Evolutionary conservation across 2,329 filamentous ascomycete species (phyloP).

Genomic region (Fusarium buharicum): DNA sequence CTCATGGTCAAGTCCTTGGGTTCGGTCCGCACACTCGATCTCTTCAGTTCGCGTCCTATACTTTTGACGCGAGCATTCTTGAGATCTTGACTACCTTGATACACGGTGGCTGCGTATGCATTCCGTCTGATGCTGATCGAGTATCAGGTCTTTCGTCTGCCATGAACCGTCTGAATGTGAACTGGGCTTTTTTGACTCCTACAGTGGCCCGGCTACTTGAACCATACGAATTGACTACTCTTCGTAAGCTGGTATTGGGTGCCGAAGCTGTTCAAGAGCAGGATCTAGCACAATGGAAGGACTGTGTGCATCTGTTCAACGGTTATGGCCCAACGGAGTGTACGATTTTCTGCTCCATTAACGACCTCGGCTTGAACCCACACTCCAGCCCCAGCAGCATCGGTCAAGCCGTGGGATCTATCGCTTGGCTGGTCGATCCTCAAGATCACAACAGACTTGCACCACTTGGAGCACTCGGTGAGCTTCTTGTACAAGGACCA

Average conservation of each 20-base stretch:
- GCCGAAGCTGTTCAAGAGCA: not conserved
- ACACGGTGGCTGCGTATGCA: not conserved
- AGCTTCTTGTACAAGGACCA: not conserved
- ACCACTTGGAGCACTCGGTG: not conserved
- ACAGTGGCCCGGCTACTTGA: not conserved
- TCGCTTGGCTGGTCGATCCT: not conserved
- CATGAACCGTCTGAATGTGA: not conserved
- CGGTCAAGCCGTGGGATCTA: not conserved
- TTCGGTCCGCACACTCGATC: not conserved
- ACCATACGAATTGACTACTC: not conserved
- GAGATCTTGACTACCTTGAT: not conserved
- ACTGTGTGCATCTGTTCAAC: not conserved
- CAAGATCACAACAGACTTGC: not conserved
- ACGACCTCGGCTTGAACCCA: not conserved
- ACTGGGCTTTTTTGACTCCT: not conserved
- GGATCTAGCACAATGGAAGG: not conserved
- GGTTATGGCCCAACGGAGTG: not conserved
- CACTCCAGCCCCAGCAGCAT: not conserved
- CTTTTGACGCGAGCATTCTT: not conserved
- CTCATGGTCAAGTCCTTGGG: slow-evolving; percentile 1
- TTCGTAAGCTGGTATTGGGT: not conserved
- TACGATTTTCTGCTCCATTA: not conserved
- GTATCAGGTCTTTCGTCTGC: not conserved
- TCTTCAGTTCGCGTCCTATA: not conserved
- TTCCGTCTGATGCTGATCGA: not conserved